phyloP scores from a whole-genome alignment of 2,329 filamentous ascomycete genomes.

The Sporothrix luriei region DNA sequence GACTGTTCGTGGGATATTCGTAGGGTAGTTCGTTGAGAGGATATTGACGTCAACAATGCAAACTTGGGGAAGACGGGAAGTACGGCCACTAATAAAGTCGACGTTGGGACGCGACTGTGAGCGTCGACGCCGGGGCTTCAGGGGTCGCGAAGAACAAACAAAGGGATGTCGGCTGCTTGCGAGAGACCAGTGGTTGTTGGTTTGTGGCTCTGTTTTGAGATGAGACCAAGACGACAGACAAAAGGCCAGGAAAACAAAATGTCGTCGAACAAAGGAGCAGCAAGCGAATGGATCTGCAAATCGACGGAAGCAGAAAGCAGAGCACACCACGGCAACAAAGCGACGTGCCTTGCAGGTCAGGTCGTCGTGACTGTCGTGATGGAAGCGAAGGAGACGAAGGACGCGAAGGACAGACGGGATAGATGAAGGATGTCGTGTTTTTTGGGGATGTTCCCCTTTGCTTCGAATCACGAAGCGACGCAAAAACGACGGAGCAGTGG shows the following conservation, averaged over 20 bases:
- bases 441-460: conserved; percentile 2
- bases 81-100: conserved; percentile 17
- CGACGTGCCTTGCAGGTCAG: neutral
- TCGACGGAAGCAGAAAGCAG: conserved; percentile 14
- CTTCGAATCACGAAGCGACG: neutral
- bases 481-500: neutral
- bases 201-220: conserved; percentile 1
- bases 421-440: neutral
- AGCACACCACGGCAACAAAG: conserved; percentile 8
- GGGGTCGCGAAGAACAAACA: conserved; percentile 15
- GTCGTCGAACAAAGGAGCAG: conserved; percentile 23
- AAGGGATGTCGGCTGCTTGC: neutral
- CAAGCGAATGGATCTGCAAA: conserved; percentile 22
- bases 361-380: conserved; percentile 13
- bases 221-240: neutral
- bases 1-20: neutral
- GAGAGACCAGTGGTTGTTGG: conserved; percentile 18
- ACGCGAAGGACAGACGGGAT: neutral
- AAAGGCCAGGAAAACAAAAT: neutral
- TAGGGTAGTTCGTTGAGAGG: neutral
- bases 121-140: neutral
- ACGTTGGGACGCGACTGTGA: neutral
- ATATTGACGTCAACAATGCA: conserved; percentile 17
- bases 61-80: conserved; percentile 1
- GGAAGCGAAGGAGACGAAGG: neutral